Base-by-base conservation (phyloP, 805 yeast genomes). In the Alloascoidea africana region DNA sequence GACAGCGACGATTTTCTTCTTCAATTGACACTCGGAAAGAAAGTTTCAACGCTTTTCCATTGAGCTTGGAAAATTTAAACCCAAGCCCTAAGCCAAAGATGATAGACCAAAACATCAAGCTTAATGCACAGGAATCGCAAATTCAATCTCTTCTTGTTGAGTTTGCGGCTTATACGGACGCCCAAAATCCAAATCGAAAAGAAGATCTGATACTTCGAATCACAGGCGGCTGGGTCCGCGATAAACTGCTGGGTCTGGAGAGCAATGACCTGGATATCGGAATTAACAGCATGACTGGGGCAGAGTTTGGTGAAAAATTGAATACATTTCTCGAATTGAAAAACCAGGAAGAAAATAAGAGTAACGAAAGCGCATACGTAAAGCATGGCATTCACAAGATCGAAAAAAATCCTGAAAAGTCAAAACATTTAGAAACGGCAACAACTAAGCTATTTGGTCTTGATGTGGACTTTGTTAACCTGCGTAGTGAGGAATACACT, bases 211-310 rank as follows among this genome's bases (percentile, higher is more conserved):
- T 68, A 34, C 63, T 82, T 11, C 56, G 98, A 42, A 82, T 91
- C 46, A 87, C 96, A 0, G 98, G 98, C 27, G 98, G 98, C 0
- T 89, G 98, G 98, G 98, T 91, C 2, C 68, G 98, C 47, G 98
- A 91, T 55, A 91, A 91, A 58, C 61, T 91, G 18, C 61, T 91
- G 18, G 94, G 94, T 0, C 66, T 68, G 35, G 73, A 72, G 16
- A 76, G 89, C 33, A 76, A 89, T 51, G 99, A 91, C 54, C 63
- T 91, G 18, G 99, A 91, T 49, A 83, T 91, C 36, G 96, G 96
- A 4, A 73, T 91, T 36, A 86, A 91, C 55, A 65, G 65, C 39
- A 59, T 84, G 50, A 72, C 94, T 0, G 99, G 99, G 0, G 86
- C 81, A 49, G 75, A 74, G 23, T 89, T 91, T 58, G 96, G 94